A percentile compares a stretch with the other conserved stretches of the same genome.
phyloP scores from a whole-genome alignment of 2,329 filamentous ascomycete genomes.

The Magnaporthales sp. region DNA sequence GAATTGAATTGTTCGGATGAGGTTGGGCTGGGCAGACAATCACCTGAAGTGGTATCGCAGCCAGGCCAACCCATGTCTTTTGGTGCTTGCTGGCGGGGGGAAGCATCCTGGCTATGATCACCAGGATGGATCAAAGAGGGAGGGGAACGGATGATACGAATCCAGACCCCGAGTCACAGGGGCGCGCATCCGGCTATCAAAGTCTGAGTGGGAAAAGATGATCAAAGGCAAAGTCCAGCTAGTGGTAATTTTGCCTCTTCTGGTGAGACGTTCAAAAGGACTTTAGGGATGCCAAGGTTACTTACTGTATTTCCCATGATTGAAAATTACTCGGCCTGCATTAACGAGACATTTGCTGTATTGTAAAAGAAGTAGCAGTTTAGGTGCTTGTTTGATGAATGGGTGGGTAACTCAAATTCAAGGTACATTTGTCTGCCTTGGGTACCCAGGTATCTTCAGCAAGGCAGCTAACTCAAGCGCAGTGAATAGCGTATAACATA shows the following conservation, averaged over 20 bases:
- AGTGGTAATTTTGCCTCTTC: neutral
- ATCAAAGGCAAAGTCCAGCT: neutral
- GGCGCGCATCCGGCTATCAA: neutral
- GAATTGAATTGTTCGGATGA: neutral
- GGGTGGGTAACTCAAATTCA: neutral
- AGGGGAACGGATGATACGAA: neutral
- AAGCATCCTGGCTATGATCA: neutral
- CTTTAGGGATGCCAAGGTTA: neutral
- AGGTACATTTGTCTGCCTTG: neutral
- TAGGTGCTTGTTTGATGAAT: neutral
- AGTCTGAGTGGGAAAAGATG: neutral
- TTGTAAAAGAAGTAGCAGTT: neutral
- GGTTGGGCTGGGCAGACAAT: neutral
- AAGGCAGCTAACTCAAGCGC: neutral
- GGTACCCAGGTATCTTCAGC: neutral
- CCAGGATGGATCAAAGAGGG: neutral
- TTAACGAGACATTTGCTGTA: neutral
- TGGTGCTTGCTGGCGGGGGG: neutral
- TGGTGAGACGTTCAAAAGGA: neutral
- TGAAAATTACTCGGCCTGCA: neutral
- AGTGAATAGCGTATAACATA: neutral
- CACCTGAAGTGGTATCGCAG: slow-evolving; percentile 2
- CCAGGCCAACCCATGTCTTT: neutral
- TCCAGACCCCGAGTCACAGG: neutral
- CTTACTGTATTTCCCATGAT: neutral